These are phyloP conservation scores for Lipomyces oligophaga DNA, from an alignment of 805 yeast genomes.

Conservation along the genomic window DNA sequence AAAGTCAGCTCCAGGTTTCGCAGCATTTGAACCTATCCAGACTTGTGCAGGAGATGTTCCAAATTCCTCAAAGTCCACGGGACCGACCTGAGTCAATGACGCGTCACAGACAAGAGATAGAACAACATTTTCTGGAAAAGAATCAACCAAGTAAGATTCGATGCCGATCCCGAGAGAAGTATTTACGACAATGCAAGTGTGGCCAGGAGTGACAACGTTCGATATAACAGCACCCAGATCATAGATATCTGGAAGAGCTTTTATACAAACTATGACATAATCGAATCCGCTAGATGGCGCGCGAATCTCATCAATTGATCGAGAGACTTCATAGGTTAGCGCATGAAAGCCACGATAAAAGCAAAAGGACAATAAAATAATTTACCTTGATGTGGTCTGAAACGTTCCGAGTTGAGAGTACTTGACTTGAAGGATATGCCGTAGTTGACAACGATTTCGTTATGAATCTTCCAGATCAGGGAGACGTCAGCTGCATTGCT, in stretches of 20 bases:
- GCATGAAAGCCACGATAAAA: background rate
- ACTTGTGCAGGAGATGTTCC: conserved; percentile 9
- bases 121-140: conserved; percentile 49
- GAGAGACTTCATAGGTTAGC: conserved; percentile 5
- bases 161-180: conserved; percentile 53
- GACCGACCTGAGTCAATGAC: conserved; percentile 22
- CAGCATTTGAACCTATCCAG: conserved; percentile 23
- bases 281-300: conserved; percentile 43
- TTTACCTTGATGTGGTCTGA: conserved; percentile 17
- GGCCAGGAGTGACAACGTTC: conserved; percentile 47
- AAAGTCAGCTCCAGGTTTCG: conserved; percentile 3
- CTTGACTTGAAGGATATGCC: conserved; percentile 26
- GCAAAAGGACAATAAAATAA: background rate
- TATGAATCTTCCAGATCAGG: conserved; percentile 27
- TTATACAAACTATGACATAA: conserved; percentile 57
- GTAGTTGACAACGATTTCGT: conserved; percentile 26
- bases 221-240: conserved; percentile 50
- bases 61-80: conserved; percentile 29
- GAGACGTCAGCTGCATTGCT: conserved; percentile 27
- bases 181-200: conserved; percentile 52
- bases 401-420: conserved; percentile 18
- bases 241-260: conserved; percentile 61
- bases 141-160: conserved; percentile 52
- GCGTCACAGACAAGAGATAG: conserved; percentile 56
- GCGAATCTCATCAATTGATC: conserved; percentile 34